phyloP scores from a whole-genome alignment of 1,139 yeast species.

The Suhomyces guaymorum region DNA sequence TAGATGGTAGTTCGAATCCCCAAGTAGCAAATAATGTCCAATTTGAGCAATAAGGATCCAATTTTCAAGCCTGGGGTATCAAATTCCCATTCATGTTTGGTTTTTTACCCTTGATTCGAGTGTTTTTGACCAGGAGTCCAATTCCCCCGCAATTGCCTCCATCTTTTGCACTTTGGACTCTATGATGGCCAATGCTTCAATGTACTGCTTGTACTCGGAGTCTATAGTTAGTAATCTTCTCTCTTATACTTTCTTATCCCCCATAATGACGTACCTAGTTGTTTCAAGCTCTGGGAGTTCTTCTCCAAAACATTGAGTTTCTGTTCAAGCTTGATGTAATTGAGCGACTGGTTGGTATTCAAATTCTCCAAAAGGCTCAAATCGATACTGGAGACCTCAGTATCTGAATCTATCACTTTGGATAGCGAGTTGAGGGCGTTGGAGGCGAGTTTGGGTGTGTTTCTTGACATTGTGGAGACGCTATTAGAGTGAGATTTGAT shows the following conservation, averaged over 20 bases:
- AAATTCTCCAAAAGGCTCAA: slow-evolving; percentile 54
- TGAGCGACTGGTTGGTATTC: slow-evolving; percentile 58
- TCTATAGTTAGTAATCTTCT: slow-evolving; percentile 27
- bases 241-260: too few species aligned
- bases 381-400: slow-evolving; percentile 54
- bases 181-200: slow-evolving; percentile 36
- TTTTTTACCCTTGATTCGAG: slow-evolving; percentile 40
- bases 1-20: too few species aligned
- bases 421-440: slow-evolving; percentile 30
- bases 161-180: slow-evolving; percentile 50
- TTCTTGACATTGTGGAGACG: slow-evolving; percentile 25
- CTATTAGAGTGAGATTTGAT: background rate
- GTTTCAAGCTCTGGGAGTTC: slow-evolving; percentile 31
- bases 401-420: slow-evolving; percentile 49
- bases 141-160: slow-evolving; percentile 50
- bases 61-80: background rate
- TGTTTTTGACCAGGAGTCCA: slow-evolving; percentile 63
- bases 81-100: background rate
- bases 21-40: too few species aligned
- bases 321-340: slow-evolving; percentile 55
- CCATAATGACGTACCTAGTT: slow-evolving; percentile 31
- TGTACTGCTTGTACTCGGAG: slow-evolving; percentile 32
- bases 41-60: too few species aligned
- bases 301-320: slow-evolving; percentile 41
- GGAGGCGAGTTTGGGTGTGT: slow-evolving; percentile 32